Evolutionary conservation across 805 yeast genomes (phyloP).

Genomic region (Spathaspora gorwiae): DNA sequence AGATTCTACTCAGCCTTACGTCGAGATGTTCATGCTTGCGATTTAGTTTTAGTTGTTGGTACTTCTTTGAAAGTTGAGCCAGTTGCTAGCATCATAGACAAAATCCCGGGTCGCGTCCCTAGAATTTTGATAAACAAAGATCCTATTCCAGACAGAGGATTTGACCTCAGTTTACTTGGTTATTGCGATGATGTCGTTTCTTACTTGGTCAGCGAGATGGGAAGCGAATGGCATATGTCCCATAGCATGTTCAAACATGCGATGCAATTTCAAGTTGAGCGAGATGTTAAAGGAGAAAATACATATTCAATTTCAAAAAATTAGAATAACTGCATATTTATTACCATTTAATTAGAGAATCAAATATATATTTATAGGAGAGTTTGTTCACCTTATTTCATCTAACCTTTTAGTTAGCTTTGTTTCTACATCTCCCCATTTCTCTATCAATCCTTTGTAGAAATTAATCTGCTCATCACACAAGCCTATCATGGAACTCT

Average conservation of each 20-base stretch:
- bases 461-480: conserved; percentile 75
- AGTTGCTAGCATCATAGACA: conserved; percentile 80
- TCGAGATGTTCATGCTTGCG: conserved; percentile 65
- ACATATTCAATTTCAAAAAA: conserved; percentile 1
- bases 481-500: conserved; percentile 62
- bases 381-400: conserved; percentile 12
- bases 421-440: conserved; percentile 61
- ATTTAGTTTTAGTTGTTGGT: conserved; percentile 78
- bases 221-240: conserved; percentile 19
- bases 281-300: conserved; percentile 2
- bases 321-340: background rate
- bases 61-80: conserved; percentile 92
- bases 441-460: conserved; percentile 61
- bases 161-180: conserved; percentile 75
- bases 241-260: conserved; percentile 9
- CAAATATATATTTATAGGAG: background rate
- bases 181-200: conserved; percentile 80
- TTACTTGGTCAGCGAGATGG: conserved; percentile 37
- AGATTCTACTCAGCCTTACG: conserved; percentile 56
- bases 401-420: conserved; percentile 22
- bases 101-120: conserved; percentile 68
- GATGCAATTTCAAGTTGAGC: conserved; percentile 1
- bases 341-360: background rate
- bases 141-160: conserved; percentile 68
- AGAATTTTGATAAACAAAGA: conserved; percentile 78